These are phyloP conservation scores for Xylariaceae sp. DNA, from an alignment of 2,329 filamentous ascomycete genomes.

Conservation along the genomic window DNA sequence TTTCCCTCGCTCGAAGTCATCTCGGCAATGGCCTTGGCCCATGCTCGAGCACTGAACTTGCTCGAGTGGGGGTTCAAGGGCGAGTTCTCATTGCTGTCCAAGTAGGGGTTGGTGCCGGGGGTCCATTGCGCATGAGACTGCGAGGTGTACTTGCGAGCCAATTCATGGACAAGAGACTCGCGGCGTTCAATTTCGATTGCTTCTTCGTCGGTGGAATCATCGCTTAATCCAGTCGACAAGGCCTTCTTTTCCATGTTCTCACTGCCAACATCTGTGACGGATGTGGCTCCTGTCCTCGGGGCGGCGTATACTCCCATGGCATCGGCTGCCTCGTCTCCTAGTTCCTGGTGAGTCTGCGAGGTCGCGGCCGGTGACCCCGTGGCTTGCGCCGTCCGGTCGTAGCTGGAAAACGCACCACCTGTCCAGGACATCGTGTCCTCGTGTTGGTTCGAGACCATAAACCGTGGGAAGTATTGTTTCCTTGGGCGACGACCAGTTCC, in stretches of 20 bases:
- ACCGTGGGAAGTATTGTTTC: not conserved
- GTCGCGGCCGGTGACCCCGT: conserved; percentile 36
- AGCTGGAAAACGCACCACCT: conserved; percentile 41
- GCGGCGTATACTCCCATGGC: not conserved
- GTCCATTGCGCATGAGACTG: conserved; percentile 37
- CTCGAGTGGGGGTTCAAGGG: conserved; percentile 48
- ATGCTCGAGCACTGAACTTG: conserved; percentile 51
- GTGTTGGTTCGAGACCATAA: conserved; percentile 6
- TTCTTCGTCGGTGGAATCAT: conserved; percentile 19
- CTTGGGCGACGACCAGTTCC: too few relatives aligned
- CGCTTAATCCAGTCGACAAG: conserved; percentile 7
- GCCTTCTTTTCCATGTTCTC: conserved; percentile 26
- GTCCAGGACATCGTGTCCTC: conserved; percentile 38
- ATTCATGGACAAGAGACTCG: conserved; percentile 48
- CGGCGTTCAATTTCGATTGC: conserved; percentile 28
- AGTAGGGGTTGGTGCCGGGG: conserved; percentile 46
- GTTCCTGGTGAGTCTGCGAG: conserved; percentile 23
- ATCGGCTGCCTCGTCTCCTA: conserved; percentile 4
- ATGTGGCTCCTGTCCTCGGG: conserved; percentile 10
- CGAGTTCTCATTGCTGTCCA: conserved; percentile 42
- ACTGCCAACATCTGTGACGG: conserved; percentile 7
- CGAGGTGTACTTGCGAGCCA: conserved; percentile 51
- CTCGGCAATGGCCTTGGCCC: conserved; percentile 56
- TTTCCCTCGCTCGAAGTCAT: conserved; percentile 48
- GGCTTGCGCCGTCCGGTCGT: conserved; percentile 44